phyloP scores from a whole-genome alignment of 176 grass and related monocot genomes.

The Alopecurus myosuroides region DNA sequence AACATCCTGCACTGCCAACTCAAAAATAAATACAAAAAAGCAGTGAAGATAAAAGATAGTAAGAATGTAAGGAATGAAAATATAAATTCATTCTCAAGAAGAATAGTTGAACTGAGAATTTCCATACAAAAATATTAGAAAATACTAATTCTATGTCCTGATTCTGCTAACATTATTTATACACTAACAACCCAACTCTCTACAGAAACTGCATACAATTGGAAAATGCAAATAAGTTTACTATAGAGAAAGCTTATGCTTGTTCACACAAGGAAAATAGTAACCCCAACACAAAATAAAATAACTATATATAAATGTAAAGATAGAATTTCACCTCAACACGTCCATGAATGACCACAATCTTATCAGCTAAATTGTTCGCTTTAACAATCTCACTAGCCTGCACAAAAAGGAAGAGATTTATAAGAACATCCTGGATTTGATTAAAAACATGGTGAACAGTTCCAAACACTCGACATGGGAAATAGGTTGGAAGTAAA shows the following conservation, averaged over 20 bases:
- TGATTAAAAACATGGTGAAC: background rate
- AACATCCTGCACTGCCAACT: conserved; percentile 61
- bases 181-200: background rate
- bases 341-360: conserved; percentile 72
- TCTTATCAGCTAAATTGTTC: conserved; percentile 68
- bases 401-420: conserved; percentile 37
- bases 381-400: conserved; percentile 76
- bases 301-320: conserved; percentile 14
- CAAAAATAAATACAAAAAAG: conserved; percentile 1
- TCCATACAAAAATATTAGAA: background rate
- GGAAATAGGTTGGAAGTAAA: background rate
- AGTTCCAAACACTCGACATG: background rate
- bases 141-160: background rate
- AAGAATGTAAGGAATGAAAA: background rate
- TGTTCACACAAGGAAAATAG: background rate
- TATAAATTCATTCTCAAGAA: conserved; percentile 8
- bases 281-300: background rate
- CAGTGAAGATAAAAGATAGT: conserved; percentile 17
- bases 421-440: background rate
- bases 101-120: background rate
- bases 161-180: background rate
- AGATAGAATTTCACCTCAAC: conserved; percentile 66
- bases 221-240: conserved; percentile 6
- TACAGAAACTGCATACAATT: background rate
- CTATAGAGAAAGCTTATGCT: background rate